These are phyloP conservation scores for Carex parvula DNA, from an alignment of 176 grass and related monocot species.

Conservation along the genomic window DNA sequence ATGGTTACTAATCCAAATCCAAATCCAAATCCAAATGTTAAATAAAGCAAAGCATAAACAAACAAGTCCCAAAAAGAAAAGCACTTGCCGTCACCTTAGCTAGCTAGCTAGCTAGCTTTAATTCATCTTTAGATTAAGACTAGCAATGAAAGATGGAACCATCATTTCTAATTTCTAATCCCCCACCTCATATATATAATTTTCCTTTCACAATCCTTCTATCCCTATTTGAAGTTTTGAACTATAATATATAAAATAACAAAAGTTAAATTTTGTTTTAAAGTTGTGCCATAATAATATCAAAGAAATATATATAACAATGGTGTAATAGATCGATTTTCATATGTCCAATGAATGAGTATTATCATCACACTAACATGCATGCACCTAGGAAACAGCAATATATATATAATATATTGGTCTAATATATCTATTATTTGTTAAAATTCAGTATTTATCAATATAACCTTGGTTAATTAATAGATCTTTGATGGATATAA, in stretches of 20 bases:
- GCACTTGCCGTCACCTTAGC: slow-evolving; percentile 12
- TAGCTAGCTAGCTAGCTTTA: no score
- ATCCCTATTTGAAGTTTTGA: background rate
- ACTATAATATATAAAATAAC: background rate
- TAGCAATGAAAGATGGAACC: background rate
- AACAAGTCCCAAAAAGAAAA: slow-evolving; percentile 16
- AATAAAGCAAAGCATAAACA: slow-evolving; percentile 6
- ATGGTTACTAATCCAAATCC: background rate
- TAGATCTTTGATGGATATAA: background rate
- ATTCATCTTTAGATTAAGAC: slow-evolving; percentile 19
- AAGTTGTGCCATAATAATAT: background rate
- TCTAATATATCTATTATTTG: no score
- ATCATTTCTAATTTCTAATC: slow-evolving; percentile 19
- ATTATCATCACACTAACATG: no score
- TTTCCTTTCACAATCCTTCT: background rate
- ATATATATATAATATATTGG: no score
- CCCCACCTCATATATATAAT: background rate
- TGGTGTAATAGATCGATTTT: no score
- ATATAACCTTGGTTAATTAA: no score
- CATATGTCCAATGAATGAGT: no score
- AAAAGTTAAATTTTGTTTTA: background rate
- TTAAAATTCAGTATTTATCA: background rate
- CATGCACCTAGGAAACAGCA: no score
- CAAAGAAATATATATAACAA: background rate
- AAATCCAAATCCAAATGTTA: background rate